Percentiles rank a stretch among this genome's conserved stretches.
Evolutionary conservation across 176 grass and related monocot genomes (phyloP).

Genomic region (Rhynchospora breviuscula): DNA sequence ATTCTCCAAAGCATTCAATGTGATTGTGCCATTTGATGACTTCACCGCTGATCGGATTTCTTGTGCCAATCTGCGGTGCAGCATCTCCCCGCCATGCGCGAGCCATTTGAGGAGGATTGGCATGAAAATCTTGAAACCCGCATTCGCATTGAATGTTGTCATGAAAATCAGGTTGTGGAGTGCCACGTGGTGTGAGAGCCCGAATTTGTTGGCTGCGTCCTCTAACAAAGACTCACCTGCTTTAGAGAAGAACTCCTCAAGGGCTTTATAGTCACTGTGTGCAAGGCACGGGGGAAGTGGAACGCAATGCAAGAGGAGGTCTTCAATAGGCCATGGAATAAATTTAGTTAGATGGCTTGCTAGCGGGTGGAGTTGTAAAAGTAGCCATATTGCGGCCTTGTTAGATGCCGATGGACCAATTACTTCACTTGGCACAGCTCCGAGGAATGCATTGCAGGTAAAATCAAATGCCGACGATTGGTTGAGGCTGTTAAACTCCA

Average conservation of each 20-base stretch:
- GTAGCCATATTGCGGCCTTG: conserved; percentile 45
- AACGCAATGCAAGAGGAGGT: conserved; percentile 55
- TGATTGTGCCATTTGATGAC: neutral
- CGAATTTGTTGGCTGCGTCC: conserved; percentile 35
- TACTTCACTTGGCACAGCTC: conserved; percentile 24
- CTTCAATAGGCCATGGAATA: conserved; percentile 39
- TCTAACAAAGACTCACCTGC: conserved; percentile 25
- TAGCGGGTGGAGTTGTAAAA: conserved; percentile 50
- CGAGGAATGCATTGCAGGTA: conserved; percentile 38
- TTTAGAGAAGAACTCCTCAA: conserved; percentile 37
- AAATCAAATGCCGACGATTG: conserved; percentile 37
- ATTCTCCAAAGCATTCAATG: conserved; percentile 25
- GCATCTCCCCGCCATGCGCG: conserved; percentile 24
- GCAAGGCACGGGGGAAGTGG: conserved; percentile 35
- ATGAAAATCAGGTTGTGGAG: conserved; percentile 64
- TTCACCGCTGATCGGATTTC: conserved; percentile 38
- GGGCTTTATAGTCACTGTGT: conserved; percentile 37
- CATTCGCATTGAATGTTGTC: conserved; percentile 57
- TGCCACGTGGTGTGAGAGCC: conserved; percentile 47
- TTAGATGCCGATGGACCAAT: conserved; percentile 12
- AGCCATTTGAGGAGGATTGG: conserved; percentile 50
- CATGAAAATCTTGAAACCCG: conserved; percentile 56
- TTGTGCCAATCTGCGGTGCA: conserved; percentile 37
- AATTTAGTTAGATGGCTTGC: conserved; percentile 1
- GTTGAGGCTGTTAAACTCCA: conserved; percentile 45